Evolutionary conservation across 2,329 filamentous ascomycete species (phyloP).

Genomic region (Tolypocladium tundrense): DNA sequence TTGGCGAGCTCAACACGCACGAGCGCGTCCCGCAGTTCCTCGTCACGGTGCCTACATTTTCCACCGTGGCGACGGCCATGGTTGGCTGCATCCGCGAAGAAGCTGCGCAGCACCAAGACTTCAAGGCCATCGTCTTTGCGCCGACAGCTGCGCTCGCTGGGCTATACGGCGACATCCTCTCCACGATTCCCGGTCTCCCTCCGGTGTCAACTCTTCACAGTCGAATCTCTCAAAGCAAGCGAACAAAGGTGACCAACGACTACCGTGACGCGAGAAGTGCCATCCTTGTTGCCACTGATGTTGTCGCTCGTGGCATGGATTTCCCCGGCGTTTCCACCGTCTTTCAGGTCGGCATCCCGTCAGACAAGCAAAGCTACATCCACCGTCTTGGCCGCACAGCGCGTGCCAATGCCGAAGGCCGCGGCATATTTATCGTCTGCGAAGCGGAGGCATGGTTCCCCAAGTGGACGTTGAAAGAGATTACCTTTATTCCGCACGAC

Average conservation of each 20-base stretch:
- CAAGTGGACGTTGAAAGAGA: conserved; percentile 38
- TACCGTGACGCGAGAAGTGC: conserved; percentile 41
- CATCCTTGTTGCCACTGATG: conserved; percentile 59
- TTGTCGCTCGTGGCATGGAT: conserved; percentile 63
- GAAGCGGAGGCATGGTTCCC: conserved; percentile 41
- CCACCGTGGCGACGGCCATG: conserved; percentile 52
- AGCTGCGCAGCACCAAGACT: conserved; percentile 32
- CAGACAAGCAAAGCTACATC: conserved; percentile 53
- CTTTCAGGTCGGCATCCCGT: conserved; percentile 51
- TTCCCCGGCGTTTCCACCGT: conserved; percentile 60
- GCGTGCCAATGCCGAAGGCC: conserved; percentile 52
- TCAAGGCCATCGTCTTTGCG: conserved; percentile 81
- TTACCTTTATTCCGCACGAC: conserved; percentile 37
- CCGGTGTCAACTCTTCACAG: conserved; percentile 37
- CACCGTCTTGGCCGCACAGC: conserved; percentile 59
- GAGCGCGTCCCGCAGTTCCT: conserved; percentile 64
- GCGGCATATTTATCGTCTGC: conserved; percentile 50
- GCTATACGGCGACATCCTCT: conserved; percentile 38
- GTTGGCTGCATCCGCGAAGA: conserved; percentile 45
- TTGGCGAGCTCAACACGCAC: conserved; percentile 68
- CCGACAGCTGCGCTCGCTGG: conserved; percentile 46
- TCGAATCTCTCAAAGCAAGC: conserved; percentile 38
- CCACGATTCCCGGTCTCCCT: conserved; percentile 27
- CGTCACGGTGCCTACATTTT: conserved; percentile 57
- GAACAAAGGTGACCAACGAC: conserved; percentile 50